Percentiles rank a stretch among this genome's conserved stretches.
Evolutionary conservation across 805 yeast species (phyloP).

Genomic region (Saccharomycopsis sp.): DNA sequence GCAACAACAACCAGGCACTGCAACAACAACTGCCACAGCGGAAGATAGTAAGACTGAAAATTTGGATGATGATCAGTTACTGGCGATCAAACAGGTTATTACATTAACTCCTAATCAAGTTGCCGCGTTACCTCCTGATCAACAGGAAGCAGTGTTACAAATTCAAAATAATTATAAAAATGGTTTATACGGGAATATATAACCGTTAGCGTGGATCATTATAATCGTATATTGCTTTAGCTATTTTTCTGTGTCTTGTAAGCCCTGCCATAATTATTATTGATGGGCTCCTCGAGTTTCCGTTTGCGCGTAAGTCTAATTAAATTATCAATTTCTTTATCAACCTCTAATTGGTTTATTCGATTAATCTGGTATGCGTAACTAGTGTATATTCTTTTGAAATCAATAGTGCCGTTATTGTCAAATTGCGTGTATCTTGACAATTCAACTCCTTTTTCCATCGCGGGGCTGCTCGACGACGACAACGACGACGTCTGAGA

Average conservation of each 20-base stretch:
- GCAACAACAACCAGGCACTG: constrained; percentile 21
- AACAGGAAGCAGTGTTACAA: constrained; percentile 29
- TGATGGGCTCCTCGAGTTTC: too few relatives aligned
- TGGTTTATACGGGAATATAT: constrained; percentile 26
- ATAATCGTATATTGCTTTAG: too few relatives aligned
- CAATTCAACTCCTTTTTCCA: constrained; percentile 5
- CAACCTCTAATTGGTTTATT: background rate
- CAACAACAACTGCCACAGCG: constrained; percentile 23
- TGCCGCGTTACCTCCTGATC: constrained; percentile 42
- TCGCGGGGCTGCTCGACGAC: too few relatives aligned
- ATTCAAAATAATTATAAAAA: constrained; percentile 26
- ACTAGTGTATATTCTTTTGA: constrained; percentile 7
- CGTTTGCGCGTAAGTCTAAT: too few relatives aligned
- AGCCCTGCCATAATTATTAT: too few relatives aligned
- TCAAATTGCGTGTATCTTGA: constrained; percentile 4
- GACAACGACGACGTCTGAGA: too few relatives aligned
- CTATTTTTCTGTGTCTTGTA: too few relatives aligned
- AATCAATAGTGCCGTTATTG: constrained; percentile 2
- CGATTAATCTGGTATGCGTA: constrained; percentile 9
- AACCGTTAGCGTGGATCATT: too few relatives aligned
- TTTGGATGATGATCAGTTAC: constrained; percentile 34
- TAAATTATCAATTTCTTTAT: constrained; percentile 2
- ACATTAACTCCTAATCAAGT: constrained; percentile 47
- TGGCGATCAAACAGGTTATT: constrained; percentile 44
- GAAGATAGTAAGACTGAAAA: constrained; percentile 12